A percentile compares a stretch with the other conserved stretches of the same genome.
phyloP scores from a whole-genome alignment of 371 early-diverging fungal genomes.

The Mucor indicus region DNA sequence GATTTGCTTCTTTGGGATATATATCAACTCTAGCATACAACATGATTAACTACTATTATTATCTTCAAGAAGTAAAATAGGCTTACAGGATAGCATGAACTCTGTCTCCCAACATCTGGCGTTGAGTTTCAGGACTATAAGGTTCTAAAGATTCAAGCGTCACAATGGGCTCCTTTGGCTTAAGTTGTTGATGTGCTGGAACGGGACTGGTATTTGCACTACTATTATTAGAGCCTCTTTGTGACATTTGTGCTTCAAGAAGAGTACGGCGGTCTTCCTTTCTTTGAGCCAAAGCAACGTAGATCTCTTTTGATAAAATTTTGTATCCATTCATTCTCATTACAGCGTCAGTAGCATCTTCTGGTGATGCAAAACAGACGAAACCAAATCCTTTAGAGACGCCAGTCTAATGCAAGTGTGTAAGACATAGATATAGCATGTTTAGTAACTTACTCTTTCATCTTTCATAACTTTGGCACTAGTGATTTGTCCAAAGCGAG shows the following conservation, averaged over 20 bases:
- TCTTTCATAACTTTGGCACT: conserved; percentile 97
- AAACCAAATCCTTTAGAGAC: conserved; percentile 84
- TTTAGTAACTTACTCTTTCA: conserved; percentile 56
- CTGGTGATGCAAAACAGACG: conserved; percentile 84
- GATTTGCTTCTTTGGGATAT: conserved; percentile 80
- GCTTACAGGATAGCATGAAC: conserved; percentile 78
- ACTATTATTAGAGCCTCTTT: not conserved
- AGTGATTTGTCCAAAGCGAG: conserved; percentile 90
- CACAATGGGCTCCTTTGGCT: not conserved
- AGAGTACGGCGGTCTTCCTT: conserved; percentile 91
- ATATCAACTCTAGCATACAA: conserved; percentile 22
- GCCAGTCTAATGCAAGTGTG: conserved; percentile 49
- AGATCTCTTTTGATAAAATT: conserved; percentile 87
- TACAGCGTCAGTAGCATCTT: conserved; percentile 86
- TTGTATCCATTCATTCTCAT: conserved; percentile 86
- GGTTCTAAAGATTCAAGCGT: conserved; percentile 63
- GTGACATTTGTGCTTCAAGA: conserved; percentile 72
- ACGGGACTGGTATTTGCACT: not conserved
- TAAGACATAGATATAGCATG: not conserved
- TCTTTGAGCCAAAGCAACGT: conserved; percentile 95
- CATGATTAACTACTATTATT: not conserved
- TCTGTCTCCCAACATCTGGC: conserved; percentile 92
- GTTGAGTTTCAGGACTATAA: conserved; percentile 79
- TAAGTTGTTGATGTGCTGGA: not conserved
- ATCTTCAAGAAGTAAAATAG: not conserved